Evolutionary conservation across 2,329 filamentous ascomycete genomes (phyloP), one percentile per base, ranked within the genome.

Genomic region (Ascochyta rabiei): DNA sequence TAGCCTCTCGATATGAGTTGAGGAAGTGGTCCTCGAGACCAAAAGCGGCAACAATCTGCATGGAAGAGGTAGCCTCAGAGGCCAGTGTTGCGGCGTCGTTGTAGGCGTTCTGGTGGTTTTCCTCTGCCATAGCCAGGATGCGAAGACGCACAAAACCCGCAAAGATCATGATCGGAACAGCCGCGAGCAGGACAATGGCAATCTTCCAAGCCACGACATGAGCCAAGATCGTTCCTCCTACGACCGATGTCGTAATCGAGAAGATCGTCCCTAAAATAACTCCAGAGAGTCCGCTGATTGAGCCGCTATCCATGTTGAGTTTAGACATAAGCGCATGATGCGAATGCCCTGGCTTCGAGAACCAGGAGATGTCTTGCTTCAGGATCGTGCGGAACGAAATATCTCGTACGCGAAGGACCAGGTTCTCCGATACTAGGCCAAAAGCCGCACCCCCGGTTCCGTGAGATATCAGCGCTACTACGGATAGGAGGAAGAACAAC

Each of bases 41-140:
- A 10, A 80, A 74, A 1, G 76, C 72, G 3, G 77, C 75, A 13
- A 80, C 81, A 24, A 88, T 89, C 62, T 86, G 84, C 71, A 88
- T 86, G 1, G 83, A 84, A 47, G 84, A 82, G 44, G 88, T 85
- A 1, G 87, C 86, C 62, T 91, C 88, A 6, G 86, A 84, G 1
- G 86, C 86, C 46, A 90, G 82, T 5, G 82, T 81, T 15, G 87
- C 83, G 2, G 88, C 86, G 38, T 82, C 81, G 6, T 83, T 81
- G 61, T 88, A 90, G 2, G 88, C 86, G 21, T 81, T 82, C 35
- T 86, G 83, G 60, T 89, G 86, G 13, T 83, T 82, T 50, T 83
- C 80, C 57, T 89, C 85, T 42, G 87, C 86, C 33, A 82, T 80
- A 2, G 84, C 81, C 13, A 82, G 70, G 4, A 82, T 76, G 5